Conservation (phyloP, 1,284 basidiomycete genomes). For the Sparassis latifolia region DNA sequence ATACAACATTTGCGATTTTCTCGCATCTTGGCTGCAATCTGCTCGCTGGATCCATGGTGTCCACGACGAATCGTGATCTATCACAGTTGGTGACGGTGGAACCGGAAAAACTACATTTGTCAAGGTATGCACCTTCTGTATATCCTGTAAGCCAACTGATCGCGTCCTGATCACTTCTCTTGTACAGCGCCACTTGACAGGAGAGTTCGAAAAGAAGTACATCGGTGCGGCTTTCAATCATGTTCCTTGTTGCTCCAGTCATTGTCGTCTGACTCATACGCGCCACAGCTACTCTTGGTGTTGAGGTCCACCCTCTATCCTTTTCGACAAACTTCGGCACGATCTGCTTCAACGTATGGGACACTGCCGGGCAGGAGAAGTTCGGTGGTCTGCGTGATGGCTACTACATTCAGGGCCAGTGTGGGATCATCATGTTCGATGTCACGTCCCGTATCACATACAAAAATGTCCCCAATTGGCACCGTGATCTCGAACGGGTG, state of each 20-base stretch:
- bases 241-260: background rate
- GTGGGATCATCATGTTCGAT: conserved; percentile 99
- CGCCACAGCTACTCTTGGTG: conserved; percentile 89
- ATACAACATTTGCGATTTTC: conserved; percentile 21
- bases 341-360: conserved; percentile 99
- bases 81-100: conserved; percentile 91
- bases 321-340: conserved; percentile 99
- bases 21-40: conserved; percentile 14
- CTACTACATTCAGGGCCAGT: conserved; percentile 99
- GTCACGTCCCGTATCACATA: conserved; percentile 99
- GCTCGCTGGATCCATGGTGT: conserved; percentile 4
- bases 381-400: conserved; percentile 98
- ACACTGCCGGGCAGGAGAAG: conserved; percentile 99
- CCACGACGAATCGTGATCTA: conserved; percentile 18
- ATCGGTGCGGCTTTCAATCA: conserved; percentile 58
- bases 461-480: conserved; percentile 99
- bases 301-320: conserved; percentile 94
- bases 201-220: conserved; percentile 99
- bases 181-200: conserved; percentile 91
- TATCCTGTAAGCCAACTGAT: conserved; percentile 31
- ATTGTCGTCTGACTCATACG: conserved; percentile 6
- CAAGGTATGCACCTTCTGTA: conserved; percentile 54
- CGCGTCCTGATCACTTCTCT: conserved; percentile 45
- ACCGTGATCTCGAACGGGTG: conserved; percentile 98
- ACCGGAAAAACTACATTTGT: conserved; percentile 98